Percentiles rank a stretch among this genome's conserved stretches.
Conservation (phyloP, 352 stramenopile genomes). For the Discostella stelligera region DNA sequence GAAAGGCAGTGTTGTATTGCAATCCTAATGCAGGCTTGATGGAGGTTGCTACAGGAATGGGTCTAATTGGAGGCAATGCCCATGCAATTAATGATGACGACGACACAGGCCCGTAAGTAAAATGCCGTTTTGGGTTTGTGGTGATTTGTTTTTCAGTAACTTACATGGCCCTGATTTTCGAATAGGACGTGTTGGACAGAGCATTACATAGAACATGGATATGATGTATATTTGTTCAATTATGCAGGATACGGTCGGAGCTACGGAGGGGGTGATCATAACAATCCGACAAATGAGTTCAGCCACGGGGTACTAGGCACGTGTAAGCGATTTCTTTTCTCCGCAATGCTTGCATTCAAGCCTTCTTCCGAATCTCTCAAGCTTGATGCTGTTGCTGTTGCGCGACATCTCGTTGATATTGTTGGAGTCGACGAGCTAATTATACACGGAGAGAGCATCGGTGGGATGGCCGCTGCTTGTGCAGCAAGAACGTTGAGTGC, state of each 20-base stretch:
- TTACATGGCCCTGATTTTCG: not conserved
- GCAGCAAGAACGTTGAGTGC: constrained; percentile 51
- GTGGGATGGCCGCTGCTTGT: constrained; percentile 71
- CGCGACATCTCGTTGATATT: constrained; percentile 59
- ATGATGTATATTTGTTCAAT: constrained; percentile 82
- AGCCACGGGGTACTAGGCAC: constrained; percentile 41
- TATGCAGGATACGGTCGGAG: constrained; percentile 81
- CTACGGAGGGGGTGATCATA: constrained; percentile 42
- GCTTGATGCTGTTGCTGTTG: constrained; percentile 61
- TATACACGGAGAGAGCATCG: constrained; percentile 82
- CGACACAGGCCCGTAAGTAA: constrained; percentile 24
- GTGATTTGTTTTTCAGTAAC: not conserved
- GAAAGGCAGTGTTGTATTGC: constrained; percentile 79
- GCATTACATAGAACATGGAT: constrained; percentile 74
- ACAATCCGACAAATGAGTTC: constrained; percentile 33
- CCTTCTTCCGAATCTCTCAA: constrained; percentile 69
- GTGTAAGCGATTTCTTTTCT: constrained; percentile 56
- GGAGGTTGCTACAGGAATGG: constrained; percentile 78
- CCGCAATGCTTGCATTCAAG: constrained; percentile 59
- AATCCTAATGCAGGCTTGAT: constrained; percentile 82
- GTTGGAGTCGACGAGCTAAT: constrained; percentile 60
- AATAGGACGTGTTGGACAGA: constrained; percentile 68
- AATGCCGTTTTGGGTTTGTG: constrained; percentile 4
- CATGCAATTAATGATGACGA: constrained; percentile 23
- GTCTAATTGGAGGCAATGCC: constrained; percentile 73